Evolutionary conservation across 2,329 filamentous ascomycete genomes (phyloP).

Genomic region (Monosporascus sp.): DNA sequence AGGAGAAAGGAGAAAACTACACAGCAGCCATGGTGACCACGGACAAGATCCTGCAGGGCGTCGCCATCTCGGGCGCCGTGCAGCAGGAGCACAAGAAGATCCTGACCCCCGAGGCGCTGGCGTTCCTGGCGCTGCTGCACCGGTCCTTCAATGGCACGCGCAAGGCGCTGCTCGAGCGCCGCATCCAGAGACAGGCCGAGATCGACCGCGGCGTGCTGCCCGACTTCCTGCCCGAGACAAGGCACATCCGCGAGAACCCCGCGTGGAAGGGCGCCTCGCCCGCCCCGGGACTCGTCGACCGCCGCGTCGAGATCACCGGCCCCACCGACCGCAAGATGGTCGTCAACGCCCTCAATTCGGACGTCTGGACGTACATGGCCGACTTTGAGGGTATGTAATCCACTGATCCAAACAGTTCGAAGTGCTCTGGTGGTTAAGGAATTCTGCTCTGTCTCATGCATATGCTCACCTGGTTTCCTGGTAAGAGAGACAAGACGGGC

Average conservation of each 20-base stretch:
- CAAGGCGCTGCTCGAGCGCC: conserved; percentile 82
- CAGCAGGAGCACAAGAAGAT: conserved; percentile 81
- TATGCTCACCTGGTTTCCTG: too few relatives aligned
- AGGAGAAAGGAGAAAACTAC: conserved; percentile 1
- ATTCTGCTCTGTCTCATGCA: too few relatives aligned
- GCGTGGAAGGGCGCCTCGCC: conserved; percentile 91
- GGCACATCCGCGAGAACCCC: conserved; percentile 87
- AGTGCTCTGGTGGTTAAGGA: too few relatives aligned
- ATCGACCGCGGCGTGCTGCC: conserved; percentile 84
- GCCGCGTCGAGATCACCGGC: conserved; percentile 93
- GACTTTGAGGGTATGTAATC: conserved; percentile 80
- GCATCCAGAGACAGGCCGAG: conserved; percentile 82
- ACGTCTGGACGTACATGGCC: conserved; percentile 99
- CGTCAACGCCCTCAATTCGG: conserved; percentile 89
- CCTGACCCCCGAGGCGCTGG: conserved; percentile 80
- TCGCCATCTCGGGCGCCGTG: conserved; percentile 76
- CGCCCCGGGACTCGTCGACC: conserved; percentile 86
- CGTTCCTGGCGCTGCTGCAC: conserved; percentile 91
- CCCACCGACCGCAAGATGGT: conserved; percentile 99
- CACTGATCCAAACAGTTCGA: not conserved
- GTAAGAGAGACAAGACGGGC: not conserved
- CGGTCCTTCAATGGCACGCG: conserved; percentile 88
- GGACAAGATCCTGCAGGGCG: conserved; percentile 79
- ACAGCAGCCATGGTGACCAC: conserved; percentile 57
- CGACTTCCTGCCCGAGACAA: conserved; percentile 94